phyloP scores from a whole-genome alignment of 1,284 basidiomycete species.

The Irpex lacteus region DNA sequence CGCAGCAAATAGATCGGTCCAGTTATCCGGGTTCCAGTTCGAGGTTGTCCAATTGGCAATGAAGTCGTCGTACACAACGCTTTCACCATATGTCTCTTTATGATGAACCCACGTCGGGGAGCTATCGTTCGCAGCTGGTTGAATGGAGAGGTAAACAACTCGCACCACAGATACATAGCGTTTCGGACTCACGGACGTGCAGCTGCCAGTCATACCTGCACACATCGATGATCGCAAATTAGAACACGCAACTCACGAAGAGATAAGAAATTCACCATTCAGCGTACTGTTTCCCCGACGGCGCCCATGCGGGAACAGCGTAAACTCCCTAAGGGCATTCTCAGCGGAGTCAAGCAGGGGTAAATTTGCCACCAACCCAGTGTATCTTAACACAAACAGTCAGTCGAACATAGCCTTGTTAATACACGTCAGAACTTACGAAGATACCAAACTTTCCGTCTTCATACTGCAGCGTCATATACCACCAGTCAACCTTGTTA shows the following conservation, averaged over 20 bases:
- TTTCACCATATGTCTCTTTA: conserved; percentile 43
- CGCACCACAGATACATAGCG: not conserved
- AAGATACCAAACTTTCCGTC: conserved; percentile 58
- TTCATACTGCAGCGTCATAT: conserved; percentile 34
- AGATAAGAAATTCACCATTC: conserved; percentile 46
- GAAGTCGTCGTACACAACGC: conserved; percentile 56
- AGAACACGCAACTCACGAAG: not conserved
- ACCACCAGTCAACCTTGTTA: conserved; percentile 5
- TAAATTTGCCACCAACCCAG: conserved; percentile 36
- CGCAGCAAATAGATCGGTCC: conserved; percentile 51
- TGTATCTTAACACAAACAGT: conserved; percentile 38
- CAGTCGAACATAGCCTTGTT: not conserved
- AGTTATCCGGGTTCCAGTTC: conserved; percentile 50
- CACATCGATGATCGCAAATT: not conserved
- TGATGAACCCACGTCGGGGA: conserved; percentile 49
- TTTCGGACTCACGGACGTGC: conserved; percentile 27
- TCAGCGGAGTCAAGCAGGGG: not conserved
- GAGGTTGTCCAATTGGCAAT: conserved; percentile 50
- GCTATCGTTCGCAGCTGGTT: conserved; percentile 25
- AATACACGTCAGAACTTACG: conserved; percentile 30
- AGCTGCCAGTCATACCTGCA: conserved; percentile 36
- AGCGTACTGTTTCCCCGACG: conserved; percentile 38
- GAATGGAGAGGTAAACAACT: not conserved
- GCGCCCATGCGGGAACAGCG: conserved; percentile 47
- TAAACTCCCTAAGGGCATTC: conserved; percentile 34